Base-by-base conservation (phyloP, 305 asterid species). In the Solanum aculeatissimum region DNA sequence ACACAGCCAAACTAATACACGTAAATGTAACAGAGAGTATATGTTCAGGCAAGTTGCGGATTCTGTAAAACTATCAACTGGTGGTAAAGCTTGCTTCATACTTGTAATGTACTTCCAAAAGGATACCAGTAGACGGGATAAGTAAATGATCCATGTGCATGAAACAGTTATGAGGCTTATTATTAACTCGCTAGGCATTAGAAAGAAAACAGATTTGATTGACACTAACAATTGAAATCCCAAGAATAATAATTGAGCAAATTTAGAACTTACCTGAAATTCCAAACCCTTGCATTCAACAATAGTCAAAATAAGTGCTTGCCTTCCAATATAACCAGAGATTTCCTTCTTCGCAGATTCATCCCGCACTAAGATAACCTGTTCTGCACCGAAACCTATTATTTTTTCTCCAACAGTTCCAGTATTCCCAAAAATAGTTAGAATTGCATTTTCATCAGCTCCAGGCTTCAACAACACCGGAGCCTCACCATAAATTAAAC, bases 261-360 rank as follows among this genome's bases (percentile, higher is more conserved):
- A 71, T 19, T 0, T 55, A 49, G 72, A 57, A 53, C 85, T 86
- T 43, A 88, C 98, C 92, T 94, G 95, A 87, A 94, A 94, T 83
- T 94, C 98, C 2, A 94, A 91, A 81, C 98, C 98, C 88, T 94
- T 93, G 91, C 97, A 93, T 81, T 94, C 98, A 11, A 92, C 80
- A 40, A 94, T 90, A 7, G 98, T 94, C 71, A 93, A 86, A 72
- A 94, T 78, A 16, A 94, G 93, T 80, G 97, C 95, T 80, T 91
- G 91, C 65, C 53, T 85, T 69, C 97, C 95, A 40, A 94, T 84
- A 49, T 83, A 89, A 55, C 27, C 49, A 3, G 87, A 89, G 65
- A 94, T 62, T 87, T 93, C 95, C 29, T 87, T 84, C 79, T 85
- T 86, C 0, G 91, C 88, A 2, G 83, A 43, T 82, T 91, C 92